Conservation (phyloP, 306 rosid species). For the Amphicarpaea edgeworthii region DNA sequence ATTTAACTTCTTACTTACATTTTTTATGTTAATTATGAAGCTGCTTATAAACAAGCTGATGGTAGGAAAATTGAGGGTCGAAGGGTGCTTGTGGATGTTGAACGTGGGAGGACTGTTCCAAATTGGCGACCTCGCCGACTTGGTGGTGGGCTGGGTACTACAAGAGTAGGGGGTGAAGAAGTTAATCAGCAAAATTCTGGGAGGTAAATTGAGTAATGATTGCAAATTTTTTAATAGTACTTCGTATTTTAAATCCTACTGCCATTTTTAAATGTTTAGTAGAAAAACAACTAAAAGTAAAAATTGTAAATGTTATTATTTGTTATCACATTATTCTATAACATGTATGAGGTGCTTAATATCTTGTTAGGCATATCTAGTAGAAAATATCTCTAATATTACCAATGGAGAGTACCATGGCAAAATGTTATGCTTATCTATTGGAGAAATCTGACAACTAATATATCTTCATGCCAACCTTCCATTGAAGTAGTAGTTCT, state of each 20-base stretch:
- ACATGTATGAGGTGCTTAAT: not conserved
- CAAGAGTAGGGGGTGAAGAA: slow-evolving; percentile 95
- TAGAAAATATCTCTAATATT: no score
- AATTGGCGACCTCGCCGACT: slow-evolving; percentile 98
- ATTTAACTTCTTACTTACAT: slow-evolving; percentile 4
- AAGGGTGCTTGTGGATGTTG: slow-evolving; percentile 96
- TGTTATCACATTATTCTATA: slow-evolving; percentile 28
- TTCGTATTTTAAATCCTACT: not conserved
- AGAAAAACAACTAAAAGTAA: not conserved
- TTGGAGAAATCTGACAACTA: slow-evolving; percentile 11
- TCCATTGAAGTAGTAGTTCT: not conserved
- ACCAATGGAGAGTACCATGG: no score
- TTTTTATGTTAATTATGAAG: slow-evolving; percentile 50
- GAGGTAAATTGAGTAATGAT: slow-evolving; percentile 60
- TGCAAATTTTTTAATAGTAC: slow-evolving; percentile 13
- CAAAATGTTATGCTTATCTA: slow-evolving; percentile 23
- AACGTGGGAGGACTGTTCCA: slow-evolving; percentile 98
- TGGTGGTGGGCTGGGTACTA: slow-evolving; percentile 98
- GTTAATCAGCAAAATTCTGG: slow-evolving; percentile 83
- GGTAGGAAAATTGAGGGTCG: slow-evolving; percentile 95
- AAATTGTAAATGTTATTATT: not conserved
- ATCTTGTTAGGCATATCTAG: slow-evolving; percentile 31
- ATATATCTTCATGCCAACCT: no score
- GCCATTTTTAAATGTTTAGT: not conserved
- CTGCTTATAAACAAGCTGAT: slow-evolving; percentile 99